Conservation (phyloP, 1,284 basidiomycete species). For the Ganoderma sinense region DNA sequence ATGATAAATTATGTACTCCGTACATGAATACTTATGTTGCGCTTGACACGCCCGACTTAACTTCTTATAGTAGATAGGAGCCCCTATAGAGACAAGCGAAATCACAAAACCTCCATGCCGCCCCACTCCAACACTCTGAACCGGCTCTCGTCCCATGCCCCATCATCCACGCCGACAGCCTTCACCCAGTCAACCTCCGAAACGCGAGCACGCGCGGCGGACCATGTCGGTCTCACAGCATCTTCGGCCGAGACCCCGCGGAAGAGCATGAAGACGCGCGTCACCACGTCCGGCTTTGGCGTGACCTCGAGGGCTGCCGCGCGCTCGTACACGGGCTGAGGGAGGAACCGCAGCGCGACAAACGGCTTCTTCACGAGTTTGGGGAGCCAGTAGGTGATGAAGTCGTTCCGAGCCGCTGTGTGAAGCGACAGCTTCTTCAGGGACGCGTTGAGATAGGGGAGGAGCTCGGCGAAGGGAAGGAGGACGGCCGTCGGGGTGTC, state of each 20-base stretch:
- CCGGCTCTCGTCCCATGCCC: slow-evolving; percentile 27
- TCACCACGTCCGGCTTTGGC: slow-evolving; percentile 51
- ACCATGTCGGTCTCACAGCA: slow-evolving; percentile 27
- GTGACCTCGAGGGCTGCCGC: slow-evolving; percentile 46
- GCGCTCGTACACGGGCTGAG: slow-evolving; percentile 48
- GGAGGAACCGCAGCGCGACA: slow-evolving; percentile 53
- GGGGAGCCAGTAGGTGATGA: slow-evolving; percentile 55
- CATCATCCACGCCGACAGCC: slow-evolving; percentile 37
- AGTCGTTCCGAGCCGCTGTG: slow-evolving; percentile 51
- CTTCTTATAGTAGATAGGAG: too few relatives aligned
- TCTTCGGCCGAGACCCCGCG: slow-evolving; percentile 42
- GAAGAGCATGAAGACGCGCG: slow-evolving; percentile 57
- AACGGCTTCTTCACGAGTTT: slow-evolving; percentile 46
- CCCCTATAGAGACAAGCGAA: too few relatives aligned
- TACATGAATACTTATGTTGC: too few relatives aligned
- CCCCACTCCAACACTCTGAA: slow-evolving; percentile 49
- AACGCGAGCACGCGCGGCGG: slow-evolving; percentile 27
- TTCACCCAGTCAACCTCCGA: slow-evolving; percentile 27
- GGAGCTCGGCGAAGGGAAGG: slow-evolving; percentile 37
- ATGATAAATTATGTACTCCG: too few relatives aligned
- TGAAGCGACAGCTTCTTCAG: slow-evolving; percentile 46
- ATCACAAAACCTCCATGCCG: slow-evolving; percentile 43
- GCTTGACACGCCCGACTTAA: too few relatives aligned
- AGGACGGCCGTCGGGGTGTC: slow-evolving; percentile 31
- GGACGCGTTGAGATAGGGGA: slow-evolving; percentile 45